phyloP scores from a whole-genome alignment of 2,329 filamentous ascomycete species.

The Curvularia spicifera region DNA sequence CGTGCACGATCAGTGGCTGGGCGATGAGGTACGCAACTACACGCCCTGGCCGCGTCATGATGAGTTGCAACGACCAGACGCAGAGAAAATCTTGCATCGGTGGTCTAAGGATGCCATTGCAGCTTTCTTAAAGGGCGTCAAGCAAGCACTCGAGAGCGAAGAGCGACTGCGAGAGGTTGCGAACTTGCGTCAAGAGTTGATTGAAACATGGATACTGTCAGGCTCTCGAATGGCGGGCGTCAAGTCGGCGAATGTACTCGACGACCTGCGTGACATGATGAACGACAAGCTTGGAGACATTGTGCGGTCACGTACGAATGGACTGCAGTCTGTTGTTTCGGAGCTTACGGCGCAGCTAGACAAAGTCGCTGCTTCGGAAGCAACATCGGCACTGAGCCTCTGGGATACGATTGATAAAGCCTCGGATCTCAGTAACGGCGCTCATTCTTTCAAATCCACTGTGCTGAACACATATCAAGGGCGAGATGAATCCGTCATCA shows the following conservation, averaged over 20 bases:
- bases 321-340: constrained; percentile 69
- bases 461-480: constrained; percentile 75
- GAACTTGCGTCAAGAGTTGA: constrained; percentile 70
- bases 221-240: constrained; percentile 69
- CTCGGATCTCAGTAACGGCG: constrained; percentile 70
- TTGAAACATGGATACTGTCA: constrained; percentile 78
- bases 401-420: constrained; percentile 73
- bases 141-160: constrained; percentile 64
- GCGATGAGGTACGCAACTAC: constrained; percentile 82
- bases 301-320: constrained; percentile 67
- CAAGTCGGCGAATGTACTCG: constrained; percentile 71
- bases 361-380: constrained; percentile 58
- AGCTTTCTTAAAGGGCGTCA: constrained; percentile 63
- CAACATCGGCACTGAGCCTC: constrained; percentile 59
- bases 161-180: constrained; percentile 72
- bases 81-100: constrained; percentile 48
- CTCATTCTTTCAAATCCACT: constrained; percentile 70
- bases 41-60: constrained; percentile 87
- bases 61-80: constrained; percentile 59
- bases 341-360: constrained; percentile 68
- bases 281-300: constrained; percentile 71
- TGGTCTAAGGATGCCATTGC: constrained; percentile 52
- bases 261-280: constrained; percentile 71
- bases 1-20: constrained; percentile 78
- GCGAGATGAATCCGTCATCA: constrained; percentile 69